Base-by-base conservation (phyloP, 306 rosid genomes). In the Cucurbita ficifolia region DNA sequence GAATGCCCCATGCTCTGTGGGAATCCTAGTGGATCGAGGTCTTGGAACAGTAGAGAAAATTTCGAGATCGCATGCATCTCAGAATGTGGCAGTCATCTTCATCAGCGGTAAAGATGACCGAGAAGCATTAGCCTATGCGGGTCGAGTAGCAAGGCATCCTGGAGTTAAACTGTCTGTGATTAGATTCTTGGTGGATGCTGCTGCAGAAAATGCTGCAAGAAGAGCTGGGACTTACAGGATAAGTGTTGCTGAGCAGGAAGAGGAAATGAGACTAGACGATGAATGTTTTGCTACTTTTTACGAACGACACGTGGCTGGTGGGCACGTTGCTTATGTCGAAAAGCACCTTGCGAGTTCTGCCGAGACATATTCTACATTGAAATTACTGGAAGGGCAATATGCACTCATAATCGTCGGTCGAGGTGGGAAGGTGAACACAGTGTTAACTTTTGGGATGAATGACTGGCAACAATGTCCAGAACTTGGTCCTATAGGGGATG, bases 381-480 rank as follows among this genome's bases (percentile, higher is more conserved):
- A 76, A 81, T 87, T 92, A 18, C 75, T 93, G 42, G 97, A 88
- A 77, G 98, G 97, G n/a, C 79, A 81, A 75, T 94, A 88, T 78
- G 80, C 97, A 17, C 84, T 94, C 1, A 82, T 90, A 8, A 86
- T 90, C 12, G 96, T 93, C 12, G 98, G 98, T 57, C 79, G 86
- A 79, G 96, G 96, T 45, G 92, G 91, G 16, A 83, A 94, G 39
- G 82, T 86, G 39, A 90, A 93, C 77, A 86, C 98, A 0, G 51
- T 83, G 35, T 75, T 93, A 79, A 93, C 96, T 3, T 79, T 78
- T n/a, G 97, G 97, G 5, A 93, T 93, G 98, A 90, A 81, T 36
- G 98, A 90, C 11, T 93, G 97, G 98, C 92, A 93, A 77, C 96
- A 89, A 11, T 88, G 97, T 52, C 98, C 98, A 0, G 97, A 93